Conservation (phyloP, 2,329 filamentous ascomycete genomes). For the Zymoseptoria brevis region DNA sequence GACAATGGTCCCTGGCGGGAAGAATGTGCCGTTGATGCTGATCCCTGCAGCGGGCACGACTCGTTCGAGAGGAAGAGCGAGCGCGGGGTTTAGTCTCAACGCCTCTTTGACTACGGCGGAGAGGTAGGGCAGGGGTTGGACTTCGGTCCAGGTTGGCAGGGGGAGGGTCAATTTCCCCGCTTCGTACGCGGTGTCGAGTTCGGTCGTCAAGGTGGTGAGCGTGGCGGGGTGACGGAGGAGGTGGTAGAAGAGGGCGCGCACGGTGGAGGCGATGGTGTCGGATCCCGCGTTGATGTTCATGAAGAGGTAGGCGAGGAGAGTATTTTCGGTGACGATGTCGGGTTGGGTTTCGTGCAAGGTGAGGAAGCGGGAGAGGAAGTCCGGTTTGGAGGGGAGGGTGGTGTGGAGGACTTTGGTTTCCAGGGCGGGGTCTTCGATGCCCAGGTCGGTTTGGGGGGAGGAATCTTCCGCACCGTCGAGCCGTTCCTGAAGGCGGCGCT, state of each 20-base stretch:
- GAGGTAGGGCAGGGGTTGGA: constrained; percentile 19
- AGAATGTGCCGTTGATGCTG: constrained; percentile 14
- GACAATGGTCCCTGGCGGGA: constrained; percentile 35
- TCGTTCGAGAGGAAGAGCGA: constrained; percentile 18
- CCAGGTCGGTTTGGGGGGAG: not conserved
- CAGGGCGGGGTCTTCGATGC: constrained; percentile 12
- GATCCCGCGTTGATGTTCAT: constrained; percentile 23
- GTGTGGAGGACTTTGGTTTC: constrained; percentile 17
- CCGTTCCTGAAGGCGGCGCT: constrained; percentile 18
- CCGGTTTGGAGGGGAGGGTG: constrained; percentile 20
- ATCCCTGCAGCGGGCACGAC: constrained; percentile 15
- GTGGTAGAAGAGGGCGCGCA: constrained; percentile 9
- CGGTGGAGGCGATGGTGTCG: constrained; percentile 12
- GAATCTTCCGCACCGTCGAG: constrained; percentile 10
- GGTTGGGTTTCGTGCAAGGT: constrained; percentile 20
- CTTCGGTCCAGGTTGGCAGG: constrained; percentile 10
- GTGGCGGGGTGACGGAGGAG: constrained; percentile 7
- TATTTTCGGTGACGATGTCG: constrained; percentile 18
- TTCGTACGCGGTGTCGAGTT: constrained; percentile 9
- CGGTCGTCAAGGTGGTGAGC: constrained; percentile 6
- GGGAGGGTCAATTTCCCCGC: constrained; percentile 12
- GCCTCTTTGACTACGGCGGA: constrained; percentile 22
- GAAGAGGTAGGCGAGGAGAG: constrained; percentile 21
- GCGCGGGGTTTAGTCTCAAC: constrained; percentile 18
- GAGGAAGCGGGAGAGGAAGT: constrained; percentile 25